A percentile compares a stretch with the other conserved stretches of the same genome.
phyloP scores from a whole-genome alignment of 1,284 basidiomycete genomes.

The Sporisorium graminicola region DNA sequence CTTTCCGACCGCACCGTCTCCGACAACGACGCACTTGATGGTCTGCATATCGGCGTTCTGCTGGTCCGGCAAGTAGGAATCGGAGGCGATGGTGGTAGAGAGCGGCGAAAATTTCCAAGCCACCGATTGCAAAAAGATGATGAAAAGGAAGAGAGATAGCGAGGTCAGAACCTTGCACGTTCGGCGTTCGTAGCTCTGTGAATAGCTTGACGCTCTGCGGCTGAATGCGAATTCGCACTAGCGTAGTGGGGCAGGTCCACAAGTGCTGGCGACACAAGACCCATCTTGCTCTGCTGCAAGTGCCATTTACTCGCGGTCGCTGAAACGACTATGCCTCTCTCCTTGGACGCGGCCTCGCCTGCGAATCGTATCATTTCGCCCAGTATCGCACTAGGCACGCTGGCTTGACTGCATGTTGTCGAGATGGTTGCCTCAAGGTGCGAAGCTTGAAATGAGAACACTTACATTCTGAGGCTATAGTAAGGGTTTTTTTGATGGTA shows the following conservation, averaged over 20 bases:
- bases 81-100: not conserved
- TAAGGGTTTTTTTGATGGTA: not conserved
- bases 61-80: not conserved
- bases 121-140: too few species aligned
- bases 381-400: not conserved
- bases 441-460: not conserved
- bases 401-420: not conserved
- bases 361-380: not conserved
- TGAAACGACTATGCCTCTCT: not conserved
- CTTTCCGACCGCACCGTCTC: slow-evolving; percentile 99
- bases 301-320: not conserved
- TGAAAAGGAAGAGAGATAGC: too few species aligned
- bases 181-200: not conserved
- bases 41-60: slow-evolving; percentile 64
- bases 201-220: not conserved
- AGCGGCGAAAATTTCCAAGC: not conserved
- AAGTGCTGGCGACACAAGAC: not conserved
- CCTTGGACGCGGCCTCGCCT: not conserved
- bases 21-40: slow-evolving; percentile 90
- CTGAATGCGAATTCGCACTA: not conserved
- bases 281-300: not conserved
- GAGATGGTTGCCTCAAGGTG: not conserved
- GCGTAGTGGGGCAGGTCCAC: not conserved
- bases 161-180: not conserved
- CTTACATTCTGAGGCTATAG: slow-evolving; percentile 8